These are phyloP conservation scores for Cucurbita ficifolia DNA, from an alignment of 306 rosid species.

Conservation along the genomic window DNA sequence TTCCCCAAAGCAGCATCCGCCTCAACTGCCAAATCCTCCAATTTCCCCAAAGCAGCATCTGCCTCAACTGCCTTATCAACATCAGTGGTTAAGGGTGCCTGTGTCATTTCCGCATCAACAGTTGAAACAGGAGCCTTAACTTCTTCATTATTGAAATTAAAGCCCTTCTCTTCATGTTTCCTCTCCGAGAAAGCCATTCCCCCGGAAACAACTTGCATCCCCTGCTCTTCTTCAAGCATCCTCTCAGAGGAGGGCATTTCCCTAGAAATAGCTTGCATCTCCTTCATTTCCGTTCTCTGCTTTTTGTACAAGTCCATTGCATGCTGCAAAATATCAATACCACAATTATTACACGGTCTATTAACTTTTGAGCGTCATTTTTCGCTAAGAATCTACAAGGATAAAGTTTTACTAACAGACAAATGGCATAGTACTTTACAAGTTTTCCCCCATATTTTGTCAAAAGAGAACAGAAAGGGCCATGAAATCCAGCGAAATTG, in stretches of 20 bases:
- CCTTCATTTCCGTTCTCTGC: slow-evolving; percentile 41
- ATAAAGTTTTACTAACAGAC: background rate
- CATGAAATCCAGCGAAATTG: background rate
- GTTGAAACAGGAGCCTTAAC: slow-evolving; percentile 26
- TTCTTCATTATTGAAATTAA: slow-evolving; percentile 18
- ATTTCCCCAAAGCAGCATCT: too few species aligned
- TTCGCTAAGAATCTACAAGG: background rate
- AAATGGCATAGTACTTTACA: background rate
- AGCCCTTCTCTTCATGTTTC: slow-evolving; percentile 25
- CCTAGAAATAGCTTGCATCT: slow-evolving; percentile 10
- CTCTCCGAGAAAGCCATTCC: slow-evolving; percentile 26
- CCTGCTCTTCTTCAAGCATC: slow-evolving; percentile 27
- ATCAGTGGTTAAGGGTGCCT: slow-evolving; percentile 15
- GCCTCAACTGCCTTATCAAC: slow-evolving; percentile 10
- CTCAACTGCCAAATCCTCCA: background rate
- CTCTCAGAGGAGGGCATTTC: slow-evolving; percentile 25
- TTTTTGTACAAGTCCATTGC: slow-evolving; percentile 71
- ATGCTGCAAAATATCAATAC: slow-evolving; percentile 35
- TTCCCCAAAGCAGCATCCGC: slow-evolving; percentile 9
- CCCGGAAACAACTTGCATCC: slow-evolving; percentile 7
- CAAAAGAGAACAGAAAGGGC: slow-evolving; percentile 2
- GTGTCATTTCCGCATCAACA: slow-evolving; percentile 18
- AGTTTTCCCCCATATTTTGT: background rate
- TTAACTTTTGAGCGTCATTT: background rate
- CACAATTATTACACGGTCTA: background rate